Evolutionary conservation across 441 rosid genomes (phyloP), one percentile per base, ranked within the genome.

Genomic region (Aquilaria agallochum): DNA sequence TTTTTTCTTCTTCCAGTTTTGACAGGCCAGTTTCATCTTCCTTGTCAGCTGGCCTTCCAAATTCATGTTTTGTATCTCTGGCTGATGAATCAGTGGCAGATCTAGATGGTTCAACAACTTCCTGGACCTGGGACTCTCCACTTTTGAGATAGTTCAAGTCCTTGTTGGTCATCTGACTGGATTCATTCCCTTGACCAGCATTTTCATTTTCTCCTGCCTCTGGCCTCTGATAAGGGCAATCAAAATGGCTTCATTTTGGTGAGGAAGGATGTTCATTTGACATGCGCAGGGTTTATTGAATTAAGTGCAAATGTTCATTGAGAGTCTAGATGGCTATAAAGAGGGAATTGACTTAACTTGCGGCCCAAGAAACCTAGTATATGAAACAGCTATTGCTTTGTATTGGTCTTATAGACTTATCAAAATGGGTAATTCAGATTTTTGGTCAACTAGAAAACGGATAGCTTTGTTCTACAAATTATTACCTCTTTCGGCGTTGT

Each of bases 401-500:
- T 20, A 20, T 20, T 20, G 20, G 20, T 20, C 20, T 20, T 20
- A 20, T 20, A 20, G 20, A 20, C 20, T 20, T 20, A 20, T 20
- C 20, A 13, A 59, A 11, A 47, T 30, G 11, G 53, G 53, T 59
- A n/a, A 4, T 52, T 5, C 3, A 9, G 3, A 52, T 31, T 27
- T 2, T 31, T 4, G 3, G 10, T 27, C 10, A 20, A 27, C 30
- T 30, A 60, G 50, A 47, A 60, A 13, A 14, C 49, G 14, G 65
- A 15, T 11, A 14, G 33, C 2, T 62, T 40, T 52, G 42, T 31
- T 50, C 20, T n/a, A 44, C 33, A 27, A 30, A 48, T 56, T 58
- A 61, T 71, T 71, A 77, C 79, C 80, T 64, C 57, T 70, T 33
- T 65, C 64, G 55, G 51, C 27, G 6, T 46, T 59, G 50, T 54